Conservation (phyloP, 257 asterid genomes). For the Galeopsis tetrahit region DNA sequence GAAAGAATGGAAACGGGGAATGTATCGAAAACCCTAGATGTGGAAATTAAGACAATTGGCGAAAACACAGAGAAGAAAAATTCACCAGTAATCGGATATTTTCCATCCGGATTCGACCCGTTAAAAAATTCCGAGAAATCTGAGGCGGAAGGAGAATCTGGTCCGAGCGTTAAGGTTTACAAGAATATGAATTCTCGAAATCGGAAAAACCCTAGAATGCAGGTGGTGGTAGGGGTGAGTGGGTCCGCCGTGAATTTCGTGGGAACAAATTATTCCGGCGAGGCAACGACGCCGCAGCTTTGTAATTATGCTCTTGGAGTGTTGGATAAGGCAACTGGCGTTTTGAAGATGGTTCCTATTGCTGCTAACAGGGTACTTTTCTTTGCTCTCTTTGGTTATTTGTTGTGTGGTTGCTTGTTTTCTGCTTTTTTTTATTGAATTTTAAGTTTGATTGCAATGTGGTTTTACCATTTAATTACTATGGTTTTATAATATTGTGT, state of each 20-base stretch:
- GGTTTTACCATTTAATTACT: no score
- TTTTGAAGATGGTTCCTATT: constrained; percentile 68
- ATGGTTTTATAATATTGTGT: no score
- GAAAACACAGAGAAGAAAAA: constrained; percentile 46
- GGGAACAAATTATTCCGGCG: constrained; percentile 77
- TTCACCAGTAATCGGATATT: constrained; percentile 71
- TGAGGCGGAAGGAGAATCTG: constrained; percentile 20
- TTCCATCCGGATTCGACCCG: constrained; percentile 71
- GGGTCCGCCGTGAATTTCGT: constrained; percentile 65
- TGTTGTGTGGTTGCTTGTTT: neutral
- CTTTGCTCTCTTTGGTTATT: neutral
- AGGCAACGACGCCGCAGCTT: constrained; percentile 66
- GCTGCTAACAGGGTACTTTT: constrained; percentile 59
- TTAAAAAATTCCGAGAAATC: constrained; percentile 26
- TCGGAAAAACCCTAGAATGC: constrained; percentile 53
- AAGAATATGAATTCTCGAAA: constrained; percentile 45
- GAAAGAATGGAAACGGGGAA: constrained; percentile 22
- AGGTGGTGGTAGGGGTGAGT: constrained; percentile 62
- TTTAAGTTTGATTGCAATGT: no score
- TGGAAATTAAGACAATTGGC: constrained; percentile 42
- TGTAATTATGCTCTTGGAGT: constrained; percentile 76
- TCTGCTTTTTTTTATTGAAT: no score
- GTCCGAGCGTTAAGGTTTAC: constrained; percentile 46
- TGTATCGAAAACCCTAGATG: constrained; percentile 28
- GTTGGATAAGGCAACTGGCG: constrained; percentile 63